Evolutionary conservation across 768 basidiomycete species (phyloP), one percentile per base, ranked within the genome.

Genomic region (Agaricus subrufescens): DNA sequence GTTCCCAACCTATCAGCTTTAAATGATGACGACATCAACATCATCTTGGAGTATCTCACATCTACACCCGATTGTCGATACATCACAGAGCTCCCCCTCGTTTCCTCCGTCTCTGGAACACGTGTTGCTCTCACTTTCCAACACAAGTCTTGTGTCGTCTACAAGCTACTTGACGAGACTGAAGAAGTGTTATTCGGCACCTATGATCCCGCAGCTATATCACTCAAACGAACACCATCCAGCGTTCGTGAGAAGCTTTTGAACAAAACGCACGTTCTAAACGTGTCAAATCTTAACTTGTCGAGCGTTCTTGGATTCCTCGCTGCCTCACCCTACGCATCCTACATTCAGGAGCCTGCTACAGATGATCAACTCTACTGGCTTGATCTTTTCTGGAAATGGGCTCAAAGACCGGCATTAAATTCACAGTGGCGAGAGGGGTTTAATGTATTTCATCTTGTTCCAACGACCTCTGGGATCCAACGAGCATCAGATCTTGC

Each of bases 341-440:
- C 46, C 30, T 19, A 25, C 3, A 8, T 8, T 12, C 38, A 29
- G 15, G 23, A 9, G 11, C 29, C 14, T 27, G 40, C 47, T 29
- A 56, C 58, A 5, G 59, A 65, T 38, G 56, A 58, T 7, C 50
- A 37, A 4, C 53, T 74, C 15, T 43, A 54, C 4, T 78, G 75
- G 74, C 53, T 79, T n/a, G 62, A 67, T 1, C 48, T 52, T 1
- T 80, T 80, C 57, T 82, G 79, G 80, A 42, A 50, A 2, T 81
- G 78, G 79, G 49, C 75, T 45, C 61, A 57, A 4, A 55, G 39
- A 0, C 76, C 68, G 65, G 15, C 48, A 0, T 54, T 46, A 11
- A 60, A 58, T 11, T 34, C 3, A 6, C 1, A 34, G 19, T 19
- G 19, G 15, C 56, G 60, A 1, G 52, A 60, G 4, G 23, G 34